A percentile compares a stretch with the other conserved stretches of the same genome.
Conservation (phyloP, 1,139 yeast genomes). For the Zygoascus sp. region DNA sequence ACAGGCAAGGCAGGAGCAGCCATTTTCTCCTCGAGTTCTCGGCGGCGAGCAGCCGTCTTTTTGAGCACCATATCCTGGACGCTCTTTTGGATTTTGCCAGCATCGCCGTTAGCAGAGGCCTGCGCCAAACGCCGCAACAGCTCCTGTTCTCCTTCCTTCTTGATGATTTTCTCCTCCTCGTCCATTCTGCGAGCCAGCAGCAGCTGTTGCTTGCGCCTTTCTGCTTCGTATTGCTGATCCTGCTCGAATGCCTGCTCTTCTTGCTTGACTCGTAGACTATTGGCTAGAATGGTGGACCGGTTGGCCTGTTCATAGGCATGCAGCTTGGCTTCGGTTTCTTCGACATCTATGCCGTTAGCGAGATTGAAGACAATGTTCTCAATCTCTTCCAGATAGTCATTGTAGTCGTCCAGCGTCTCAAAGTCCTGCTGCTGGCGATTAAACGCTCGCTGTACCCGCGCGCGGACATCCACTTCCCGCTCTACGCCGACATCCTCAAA, state of each 20-base stretch:
- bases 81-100: slow-evolving; percentile 48
- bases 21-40: slow-evolving; percentile 62
- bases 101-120: slow-evolving; percentile 41
- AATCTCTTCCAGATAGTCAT: slow-evolving; percentile 74
- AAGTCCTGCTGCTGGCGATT: slow-evolving; percentile 81
- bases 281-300: slow-evolving; percentile 70
- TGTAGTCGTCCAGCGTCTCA: slow-evolving; percentile 52
- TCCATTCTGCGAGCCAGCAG: slow-evolving; percentile 34
- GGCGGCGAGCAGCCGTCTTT: slow-evolving; percentile 61
- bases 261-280: slow-evolving; percentile 64
- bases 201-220: slow-evolving; percentile 43
- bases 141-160: slow-evolving; percentile 60
- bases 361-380: slow-evolving; percentile 79
- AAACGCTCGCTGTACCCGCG: slow-evolving; percentile 68
- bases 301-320: slow-evolving; percentile 71
- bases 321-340: slow-evolving; percentile 64
- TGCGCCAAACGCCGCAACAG: slow-evolving; percentile 61
- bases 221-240: slow-evolving; percentile 66
- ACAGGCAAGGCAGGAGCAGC: slow-evolving; percentile 21
- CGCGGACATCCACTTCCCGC: slow-evolving; percentile 85
- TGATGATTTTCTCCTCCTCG: slow-evolving; percentile 36
- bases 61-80: slow-evolving; percentile 60
- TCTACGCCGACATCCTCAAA: slow-evolving; percentile 90
- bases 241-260: slow-evolving; percentile 64
- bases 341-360: slow-evolving; percentile 64